Base-by-base conservation (phyloP, 2,329 filamentous ascomycete species). In the Drechmeria coniospora region DNA sequence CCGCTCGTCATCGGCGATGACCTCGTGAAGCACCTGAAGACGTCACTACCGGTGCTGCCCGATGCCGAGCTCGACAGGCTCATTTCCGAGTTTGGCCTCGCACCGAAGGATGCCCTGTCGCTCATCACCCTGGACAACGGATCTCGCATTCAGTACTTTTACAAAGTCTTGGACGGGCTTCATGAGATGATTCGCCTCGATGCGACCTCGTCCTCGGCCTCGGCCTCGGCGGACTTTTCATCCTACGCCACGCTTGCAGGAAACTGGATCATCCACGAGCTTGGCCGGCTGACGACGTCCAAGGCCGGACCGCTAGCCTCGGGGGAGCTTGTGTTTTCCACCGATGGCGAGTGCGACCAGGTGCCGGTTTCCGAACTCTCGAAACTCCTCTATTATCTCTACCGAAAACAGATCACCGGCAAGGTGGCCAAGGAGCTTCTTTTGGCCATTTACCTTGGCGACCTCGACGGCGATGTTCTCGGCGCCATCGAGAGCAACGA, bases 71-170 rank as follows among this genome's bases (percentile, higher is more conserved):
- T 87, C 2, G 57, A 69, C 19, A 60, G 67, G 20, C 59, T 92
- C 3, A 63, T 73, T 2, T 39, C 56, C 1, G 51, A 63, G 3
- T 84, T 81, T 41, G 71, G 71, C 0, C 58, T 98, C 9, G 79
- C 75, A 0, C 49, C 71, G 6, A 90, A 90, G 46, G 90, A 98
- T 44, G 86, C 87, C 2, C 68, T 80, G 37, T 79, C 84, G 0
- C 59, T 98, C 19, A 64, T 86, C 25, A 65, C 70, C 6, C 59
- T 92, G 1, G 80, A 95, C 36, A 69, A 78, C 30, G 86, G 86
- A 6, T 74, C 74, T 6, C 68, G 86, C 23, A 56, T 90, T 4
- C 76, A 93, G 39, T 94, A 86, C 50, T 92, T 84, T 44, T 75
- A 79, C 44, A 64, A 69, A 15, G 68, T 82, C 0, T 59, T 80